These are phyloP conservation scores for Plasmodium gallinaceum DNA, from an alignment of 169 alveolate species.

Conservation along the genomic window DNA sequence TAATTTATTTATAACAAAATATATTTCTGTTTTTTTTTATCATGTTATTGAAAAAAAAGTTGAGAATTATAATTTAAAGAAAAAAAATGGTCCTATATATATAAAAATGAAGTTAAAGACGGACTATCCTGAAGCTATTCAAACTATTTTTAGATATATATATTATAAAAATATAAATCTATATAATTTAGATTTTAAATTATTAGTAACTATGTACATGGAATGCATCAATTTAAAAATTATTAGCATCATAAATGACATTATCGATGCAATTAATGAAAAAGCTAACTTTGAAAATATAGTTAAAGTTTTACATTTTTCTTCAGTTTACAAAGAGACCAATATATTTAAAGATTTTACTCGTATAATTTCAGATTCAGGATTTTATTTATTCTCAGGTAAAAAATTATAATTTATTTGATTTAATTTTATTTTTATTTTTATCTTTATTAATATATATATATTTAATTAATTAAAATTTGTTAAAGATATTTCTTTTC, in stretches of 20 bases:
- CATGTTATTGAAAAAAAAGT: slow-evolving; percentile 69
- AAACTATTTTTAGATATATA: slow-evolving; percentile 55
- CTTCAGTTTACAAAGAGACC: slow-evolving; percentile 23
- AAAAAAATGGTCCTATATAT: slow-evolving; percentile 53
- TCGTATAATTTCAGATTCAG: slow-evolving; percentile 59
- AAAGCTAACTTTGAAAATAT: slow-evolving; percentile 60
- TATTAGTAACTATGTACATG: slow-evolving; percentile 54
- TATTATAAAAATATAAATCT: slow-evolving; percentile 44
- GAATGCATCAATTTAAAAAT: slow-evolving; percentile 65
- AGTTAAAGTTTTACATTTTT: slow-evolving; percentile 24
- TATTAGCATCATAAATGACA: slow-evolving; percentile 45
- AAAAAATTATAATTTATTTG: background rate
- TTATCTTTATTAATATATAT: background rate
- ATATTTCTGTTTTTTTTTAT: slow-evolving; percentile 68
- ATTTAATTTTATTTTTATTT: background rate
- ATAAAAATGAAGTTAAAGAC: slow-evolving; percentile 70
- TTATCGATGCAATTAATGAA: slow-evolving; percentile 27
- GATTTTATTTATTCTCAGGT: slow-evolving; percentile 27
- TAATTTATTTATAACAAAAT: slow-evolving; percentile 47
- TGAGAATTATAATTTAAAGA: slow-evolving; percentile 37
- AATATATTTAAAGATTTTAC: slow-evolving; percentile 39
- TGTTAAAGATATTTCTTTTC: background rate
- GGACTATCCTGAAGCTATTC: slow-evolving; percentile 65
- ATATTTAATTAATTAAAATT: background rate
- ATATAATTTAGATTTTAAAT: slow-evolving; percentile 48